Percentiles rank a stretch among this genome's conserved stretches.
Evolutionary conservation across 768 basidiomycete species (phyloP).

Genomic region (Trametes sanguinea): DNA sequence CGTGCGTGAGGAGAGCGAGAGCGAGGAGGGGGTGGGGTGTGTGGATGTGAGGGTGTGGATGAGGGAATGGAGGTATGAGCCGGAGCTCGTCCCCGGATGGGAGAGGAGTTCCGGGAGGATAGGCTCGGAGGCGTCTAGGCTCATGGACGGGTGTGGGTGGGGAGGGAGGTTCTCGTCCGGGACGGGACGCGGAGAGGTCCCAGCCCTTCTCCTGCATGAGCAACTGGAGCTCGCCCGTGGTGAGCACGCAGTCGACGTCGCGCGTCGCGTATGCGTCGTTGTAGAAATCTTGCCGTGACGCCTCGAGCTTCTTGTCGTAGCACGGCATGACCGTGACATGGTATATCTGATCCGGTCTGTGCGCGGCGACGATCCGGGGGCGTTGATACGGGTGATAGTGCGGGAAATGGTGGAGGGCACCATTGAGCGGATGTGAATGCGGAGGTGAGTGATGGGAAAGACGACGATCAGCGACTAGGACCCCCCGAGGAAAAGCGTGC

Average conservation of each 20-base stretch:
- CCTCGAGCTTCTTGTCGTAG: constrained; percentile 99
- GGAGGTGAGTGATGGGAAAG: constrained; percentile 9
- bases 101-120: constrained; percentile 70
- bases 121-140: constrained; percentile 13
- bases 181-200: constrained; percentile 64
- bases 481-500: not conserved
- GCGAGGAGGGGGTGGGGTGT: constrained; percentile 33
- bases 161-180: constrained; percentile 45
- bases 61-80: constrained; percentile 86
- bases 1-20: constrained; percentile 54
- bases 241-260: constrained; percentile 97
- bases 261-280: constrained; percentile 77
- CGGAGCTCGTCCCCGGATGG: constrained; percentile 87
- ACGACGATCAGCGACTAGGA: not conserved
- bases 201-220: constrained; percentile 83
- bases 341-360: constrained; percentile 84
- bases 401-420: not conserved
- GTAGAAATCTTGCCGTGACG: constrained; percentile 92
- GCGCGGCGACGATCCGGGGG: not conserved
- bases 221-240: constrained; percentile 89
- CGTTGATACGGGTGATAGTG: not conserved
- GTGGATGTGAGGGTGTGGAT: constrained; percentile 53
- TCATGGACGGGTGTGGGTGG: not conserved
- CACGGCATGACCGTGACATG: constrained; percentile 99
- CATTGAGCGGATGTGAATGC: constrained; percentile 5